Percentiles rank a stretch among this genome's conserved stretches.
These are phyloP conservation scores for Termitomyces sp. DNA, from an alignment of 768 basidiomycete species.

Conservation along the genomic window DNA sequence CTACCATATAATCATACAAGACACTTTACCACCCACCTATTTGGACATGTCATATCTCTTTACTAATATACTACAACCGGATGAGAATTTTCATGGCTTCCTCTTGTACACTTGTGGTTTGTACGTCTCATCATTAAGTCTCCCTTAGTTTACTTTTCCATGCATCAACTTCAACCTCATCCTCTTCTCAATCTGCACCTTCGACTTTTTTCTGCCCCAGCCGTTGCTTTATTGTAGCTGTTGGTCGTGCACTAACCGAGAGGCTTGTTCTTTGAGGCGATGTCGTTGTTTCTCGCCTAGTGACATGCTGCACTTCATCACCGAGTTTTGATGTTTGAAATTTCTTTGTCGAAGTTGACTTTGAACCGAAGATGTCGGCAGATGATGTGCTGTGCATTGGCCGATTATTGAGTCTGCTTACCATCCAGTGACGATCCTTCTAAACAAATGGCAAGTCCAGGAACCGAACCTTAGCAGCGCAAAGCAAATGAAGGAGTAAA, in stretches of 20 bases:
- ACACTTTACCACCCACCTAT: slow-evolving; percentile 4
- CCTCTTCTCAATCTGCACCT: slow-evolving; percentile 49
- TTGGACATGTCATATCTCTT: slow-evolving; percentile 5
- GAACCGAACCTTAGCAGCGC: no score
- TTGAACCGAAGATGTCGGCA: slow-evolving; percentile 62
- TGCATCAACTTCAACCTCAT: slow-evolving; percentile 44
- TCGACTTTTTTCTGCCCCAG: slow-evolving; percentile 52
- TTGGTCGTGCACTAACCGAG: slow-evolving; percentile 70
- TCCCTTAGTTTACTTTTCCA: slow-evolving; percentile 32
- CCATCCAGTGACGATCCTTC: background rate
- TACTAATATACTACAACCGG: slow-evolving; percentile 7
- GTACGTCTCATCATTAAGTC: slow-evolving; percentile 52
- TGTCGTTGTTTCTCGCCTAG: slow-evolving; percentile 31
- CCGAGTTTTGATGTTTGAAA: slow-evolving; percentile 11
- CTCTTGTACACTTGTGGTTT: slow-evolving; percentile 83
- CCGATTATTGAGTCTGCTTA: background rate
- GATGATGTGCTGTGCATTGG: no score
- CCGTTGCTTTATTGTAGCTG: slow-evolving; percentile 85
- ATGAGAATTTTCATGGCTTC: slow-evolving; percentile 44
- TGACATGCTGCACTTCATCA: slow-evolving; percentile 21
- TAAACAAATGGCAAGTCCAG: background rate
- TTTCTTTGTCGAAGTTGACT: slow-evolving; percentile 31
- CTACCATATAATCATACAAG: slow-evolving; percentile 15
- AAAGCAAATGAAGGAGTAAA: background rate
- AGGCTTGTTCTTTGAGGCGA: slow-evolving; percentile 76